Evolutionary conservation across 2,329 filamentous ascomycete genomes (phyloP).

Genomic region (Hyphodiscus sp.): DNA sequence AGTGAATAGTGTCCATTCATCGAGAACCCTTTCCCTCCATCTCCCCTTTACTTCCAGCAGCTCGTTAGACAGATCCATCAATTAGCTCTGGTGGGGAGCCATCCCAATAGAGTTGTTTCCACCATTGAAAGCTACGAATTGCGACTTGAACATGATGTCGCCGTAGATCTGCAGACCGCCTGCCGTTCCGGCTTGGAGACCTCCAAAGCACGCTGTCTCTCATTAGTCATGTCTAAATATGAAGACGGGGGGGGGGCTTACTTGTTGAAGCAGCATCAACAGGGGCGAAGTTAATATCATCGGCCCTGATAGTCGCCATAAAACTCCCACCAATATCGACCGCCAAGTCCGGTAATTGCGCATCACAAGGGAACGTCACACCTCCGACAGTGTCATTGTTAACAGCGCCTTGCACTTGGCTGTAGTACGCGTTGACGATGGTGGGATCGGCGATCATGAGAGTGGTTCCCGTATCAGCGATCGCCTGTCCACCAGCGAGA

Average conservation of each 20-base stretch:
- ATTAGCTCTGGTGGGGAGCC: slow-evolving; percentile 31
- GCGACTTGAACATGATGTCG: slow-evolving; percentile 55
- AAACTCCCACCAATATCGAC: slow-evolving; percentile 34
- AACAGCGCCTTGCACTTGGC: slow-evolving; percentile 31
- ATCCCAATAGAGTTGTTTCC: slow-evolving; percentile 49
- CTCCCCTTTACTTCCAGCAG: background rate
- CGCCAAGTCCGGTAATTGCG: slow-evolving; percentile 31
- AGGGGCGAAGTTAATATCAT: slow-evolving; percentile 46
- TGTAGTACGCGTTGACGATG: slow-evolving; percentile 37
- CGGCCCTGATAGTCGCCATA: slow-evolving; percentile 39
- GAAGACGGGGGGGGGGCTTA: slow-evolving; percentile 34
- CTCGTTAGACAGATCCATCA: background rate
- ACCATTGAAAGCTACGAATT: slow-evolving; percentile 51
- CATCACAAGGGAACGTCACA: slow-evolving; percentile 33
- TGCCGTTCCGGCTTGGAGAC: slow-evolving; percentile 53
- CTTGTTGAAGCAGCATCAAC: slow-evolving; percentile 39
- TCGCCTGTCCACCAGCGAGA: slow-evolving; percentile 47
- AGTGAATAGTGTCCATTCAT: background rate
- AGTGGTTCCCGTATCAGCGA: slow-evolving; percentile 39
- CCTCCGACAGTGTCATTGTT: slow-evolving; percentile 31
- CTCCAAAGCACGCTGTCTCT: slow-evolving; percentile 55
- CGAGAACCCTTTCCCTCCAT: background rate
- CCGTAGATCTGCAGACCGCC: slow-evolving; percentile 53
- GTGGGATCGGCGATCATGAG: slow-evolving; percentile 33
- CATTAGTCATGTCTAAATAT: background rate